phyloP scores from a whole-genome alignment of 768 basidiomycete genomes.

The Termitomyces sp. region DNA sequence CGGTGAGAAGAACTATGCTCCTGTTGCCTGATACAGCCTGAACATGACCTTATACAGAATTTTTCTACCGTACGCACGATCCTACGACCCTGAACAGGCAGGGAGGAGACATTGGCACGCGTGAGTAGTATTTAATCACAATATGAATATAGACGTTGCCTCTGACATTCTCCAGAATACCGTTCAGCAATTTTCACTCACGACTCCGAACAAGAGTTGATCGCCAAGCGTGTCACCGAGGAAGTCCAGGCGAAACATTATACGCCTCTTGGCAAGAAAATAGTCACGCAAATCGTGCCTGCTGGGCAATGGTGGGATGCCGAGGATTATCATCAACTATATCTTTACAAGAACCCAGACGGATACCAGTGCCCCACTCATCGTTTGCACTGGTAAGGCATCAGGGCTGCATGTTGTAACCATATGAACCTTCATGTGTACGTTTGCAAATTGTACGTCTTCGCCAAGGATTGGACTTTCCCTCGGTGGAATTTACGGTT shows the following conservation, averaged over 20 bases:
- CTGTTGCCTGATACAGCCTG: neutral
- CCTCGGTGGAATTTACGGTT: neutral
- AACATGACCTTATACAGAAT: conserved; percentile 37
- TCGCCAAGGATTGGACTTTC: neutral
- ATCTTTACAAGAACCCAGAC: conserved; percentile 74
- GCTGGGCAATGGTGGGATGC: conserved; percentile 79
- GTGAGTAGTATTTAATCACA: conserved; percentile 36
- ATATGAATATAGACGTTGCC: neutral
- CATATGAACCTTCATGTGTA: neutral
- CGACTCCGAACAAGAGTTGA: conserved; percentile 61
- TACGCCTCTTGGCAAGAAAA: conserved; percentile 61
- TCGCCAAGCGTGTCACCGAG: conserved; percentile 71
- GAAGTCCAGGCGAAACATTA: conserved; percentile 86
- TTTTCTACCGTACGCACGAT: conserved; percentile 93
- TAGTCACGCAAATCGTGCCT: conserved; percentile 69
- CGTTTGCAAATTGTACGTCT: neutral
- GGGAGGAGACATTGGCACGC: conserved; percentile 71
- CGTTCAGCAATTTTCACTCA: conserved; percentile 88
- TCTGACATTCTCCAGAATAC: conserved; percentile 57
- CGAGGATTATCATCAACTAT: conserved; percentile 81
- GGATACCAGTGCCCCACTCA: conserved; percentile 95
- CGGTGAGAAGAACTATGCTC: conserved; percentile 41
- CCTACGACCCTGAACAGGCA: conserved; percentile 81
- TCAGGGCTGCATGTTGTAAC: neutral
- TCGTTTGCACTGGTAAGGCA: conserved; percentile 65